Conservation (phyloP, 2,329 filamentous ascomycete genomes). For the Pseudocercospora fuligena region DNA sequence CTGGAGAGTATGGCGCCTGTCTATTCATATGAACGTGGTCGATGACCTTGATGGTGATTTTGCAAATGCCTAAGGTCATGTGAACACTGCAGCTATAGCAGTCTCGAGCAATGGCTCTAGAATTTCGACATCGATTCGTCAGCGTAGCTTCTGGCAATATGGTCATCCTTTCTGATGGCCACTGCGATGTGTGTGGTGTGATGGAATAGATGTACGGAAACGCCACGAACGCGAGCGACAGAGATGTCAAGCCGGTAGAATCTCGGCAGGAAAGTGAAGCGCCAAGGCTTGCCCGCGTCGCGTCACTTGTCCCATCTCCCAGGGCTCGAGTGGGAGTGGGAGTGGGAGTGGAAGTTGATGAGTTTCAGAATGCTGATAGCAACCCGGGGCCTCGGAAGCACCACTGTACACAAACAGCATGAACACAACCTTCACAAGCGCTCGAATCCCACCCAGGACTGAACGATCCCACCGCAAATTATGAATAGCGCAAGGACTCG, state of each 20-base stretch:
- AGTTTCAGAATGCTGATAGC: not conserved
- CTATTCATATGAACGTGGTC: too few relatives aligned
- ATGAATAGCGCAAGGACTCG: constrained; percentile 16
- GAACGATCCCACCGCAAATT: not conserved
- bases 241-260: not conserved
- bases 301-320: not conserved
- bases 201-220: not conserved
- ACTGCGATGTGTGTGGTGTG: too few relatives aligned
- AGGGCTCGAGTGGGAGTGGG: not conserved
- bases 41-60: too few relatives aligned
- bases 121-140: too few relatives aligned
- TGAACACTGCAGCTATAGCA: too few relatives aligned
- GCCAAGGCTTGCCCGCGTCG: not conserved
- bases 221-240: too few relatives aligned
- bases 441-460: not conserved
- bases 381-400: not conserved
- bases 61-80: too few relatives aligned
- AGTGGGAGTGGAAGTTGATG: too few relatives aligned
- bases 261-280: not conserved
- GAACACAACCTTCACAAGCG: not conserved
- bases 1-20: too few relatives aligned
- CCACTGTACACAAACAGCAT: not conserved
- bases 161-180: too few relatives aligned
- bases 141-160: too few relatives aligned
- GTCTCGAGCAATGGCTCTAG: too few relatives aligned